Percentiles rank a stretch among this genome's conserved stretches.
These are phyloP conservation scores for Colletotrichum echinochloae DNA, from an alignment of 2,329 filamentous ascomycete species.

Conservation along the genomic window DNA sequence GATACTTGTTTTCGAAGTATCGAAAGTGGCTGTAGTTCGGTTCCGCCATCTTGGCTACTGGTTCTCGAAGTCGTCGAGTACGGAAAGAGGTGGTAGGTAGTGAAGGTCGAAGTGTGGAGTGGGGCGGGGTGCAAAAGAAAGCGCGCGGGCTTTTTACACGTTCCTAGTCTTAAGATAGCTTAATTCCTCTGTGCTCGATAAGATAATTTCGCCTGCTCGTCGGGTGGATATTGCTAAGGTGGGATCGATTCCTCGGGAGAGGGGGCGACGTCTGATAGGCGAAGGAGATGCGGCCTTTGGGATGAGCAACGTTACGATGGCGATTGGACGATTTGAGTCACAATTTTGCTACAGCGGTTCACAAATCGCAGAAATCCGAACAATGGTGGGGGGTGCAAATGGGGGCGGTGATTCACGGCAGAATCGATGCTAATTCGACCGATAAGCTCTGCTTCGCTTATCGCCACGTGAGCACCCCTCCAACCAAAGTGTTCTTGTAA, in stretches of 20 bases:
- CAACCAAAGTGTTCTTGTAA: slow-evolving; percentile 38
- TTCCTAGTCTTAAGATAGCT: slow-evolving; percentile 18
- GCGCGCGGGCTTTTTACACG: slow-evolving; percentile 41
- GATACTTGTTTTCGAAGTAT: slow-evolving; percentile 98
- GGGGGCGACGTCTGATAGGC: slow-evolving; percentile 26
- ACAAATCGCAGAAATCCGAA: slow-evolving; percentile 44
- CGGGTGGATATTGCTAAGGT: slow-evolving; percentile 16
- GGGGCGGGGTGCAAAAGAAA: slow-evolving; percentile 48
- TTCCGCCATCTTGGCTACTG: slow-evolving; percentile 82
- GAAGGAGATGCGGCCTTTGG: slow-evolving; percentile 14
- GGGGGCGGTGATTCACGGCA: slow-evolving; percentile 49
- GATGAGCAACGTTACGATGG: slow-evolving; percentile 39
- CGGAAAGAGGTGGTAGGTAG: slow-evolving; percentile 41
- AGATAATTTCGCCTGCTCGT: slow-evolving; percentile 29
- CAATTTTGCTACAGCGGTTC: slow-evolving; percentile 57
- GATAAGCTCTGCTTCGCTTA: slow-evolving; percentile 37
- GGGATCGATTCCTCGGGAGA: slow-evolving; percentile 18
- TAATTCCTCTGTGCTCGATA: slow-evolving; percentile 38
- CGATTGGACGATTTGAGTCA: slow-evolving; percentile 51
- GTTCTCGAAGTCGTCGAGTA: slow-evolving; percentile 47
- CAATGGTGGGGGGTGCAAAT: slow-evolving; percentile 56
- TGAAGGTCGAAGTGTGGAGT: slow-evolving; percentile 43
- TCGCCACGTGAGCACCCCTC: slow-evolving; percentile 41
- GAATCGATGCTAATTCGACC: slow-evolving; percentile 41
- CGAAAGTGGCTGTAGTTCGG: slow-evolving; percentile 79